A percentile compares a stretch with the other conserved stretches of the same genome.
Evolutionary conservation across 495 filamentous ascomycete species (phyloP).

Genomic region (Hyaloscypha hepaticicola): DNA sequence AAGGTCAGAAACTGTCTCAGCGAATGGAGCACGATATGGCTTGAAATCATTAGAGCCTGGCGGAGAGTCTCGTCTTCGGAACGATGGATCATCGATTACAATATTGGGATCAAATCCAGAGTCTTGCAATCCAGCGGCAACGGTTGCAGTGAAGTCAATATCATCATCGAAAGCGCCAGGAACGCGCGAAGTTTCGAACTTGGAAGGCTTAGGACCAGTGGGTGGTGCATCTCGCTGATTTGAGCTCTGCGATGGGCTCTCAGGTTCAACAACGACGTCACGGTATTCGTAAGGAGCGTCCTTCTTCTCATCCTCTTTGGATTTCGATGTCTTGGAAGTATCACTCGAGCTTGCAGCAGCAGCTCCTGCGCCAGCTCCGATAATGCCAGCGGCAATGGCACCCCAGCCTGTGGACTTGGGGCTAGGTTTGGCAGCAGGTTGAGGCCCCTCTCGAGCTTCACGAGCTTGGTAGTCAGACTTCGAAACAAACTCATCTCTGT

Average conservation of each 20-base stretch:
- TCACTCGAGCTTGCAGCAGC: conserved; percentile 31
- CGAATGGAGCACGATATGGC: conserved; percentile 45
- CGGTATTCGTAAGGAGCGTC: conserved; percentile 29
- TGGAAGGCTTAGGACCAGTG: conserved; percentile 23
- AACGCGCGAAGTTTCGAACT: conserved; percentile 34
- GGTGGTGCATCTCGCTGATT: conserved; percentile 17
- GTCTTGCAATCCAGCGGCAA: conserved; percentile 67
- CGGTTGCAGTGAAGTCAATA: conserved; percentile 64
- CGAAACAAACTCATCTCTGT: conserved; percentile 29
- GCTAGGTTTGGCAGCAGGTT: neutral
- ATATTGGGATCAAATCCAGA: conserved; percentile 71
- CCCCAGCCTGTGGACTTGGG: conserved; percentile 37
- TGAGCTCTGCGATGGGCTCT: conserved; percentile 13
- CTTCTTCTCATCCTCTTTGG: conserved; percentile 27
- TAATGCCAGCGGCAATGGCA: conserved; percentile 41
- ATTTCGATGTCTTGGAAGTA: conserved; percentile 23
- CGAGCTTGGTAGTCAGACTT: conserved; percentile 24
- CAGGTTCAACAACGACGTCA: conserved; percentile 24
- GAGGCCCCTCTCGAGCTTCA: conserved; percentile 5
- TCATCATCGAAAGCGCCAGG: conserved; percentile 57
- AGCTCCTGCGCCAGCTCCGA: conserved; percentile 34
- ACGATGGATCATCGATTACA: conserved; percentile 63
- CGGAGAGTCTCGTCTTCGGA: conserved; percentile 62
- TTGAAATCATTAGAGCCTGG: conserved; percentile 54
- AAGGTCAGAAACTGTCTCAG: conserved; percentile 43